These are phyloP conservation scores for Lophiostoma macrostomum DNA, from an alignment of 495 filamentous ascomycete genomes.

Conservation along the genomic window DNA sequence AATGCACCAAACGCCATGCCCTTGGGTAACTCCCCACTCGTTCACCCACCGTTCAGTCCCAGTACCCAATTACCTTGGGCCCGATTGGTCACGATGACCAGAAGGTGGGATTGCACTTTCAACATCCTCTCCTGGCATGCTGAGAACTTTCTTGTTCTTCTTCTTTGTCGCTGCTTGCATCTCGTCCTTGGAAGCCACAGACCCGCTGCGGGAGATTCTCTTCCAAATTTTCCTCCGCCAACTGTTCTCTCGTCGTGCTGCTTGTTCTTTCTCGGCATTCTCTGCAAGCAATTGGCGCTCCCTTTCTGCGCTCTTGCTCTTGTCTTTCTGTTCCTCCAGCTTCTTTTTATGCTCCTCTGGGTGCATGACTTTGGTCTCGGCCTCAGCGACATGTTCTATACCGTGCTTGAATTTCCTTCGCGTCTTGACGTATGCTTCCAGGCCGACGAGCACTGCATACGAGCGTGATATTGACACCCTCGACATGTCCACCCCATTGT, in stretches of 20 bases:
- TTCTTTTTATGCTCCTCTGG: conserved; percentile 44
- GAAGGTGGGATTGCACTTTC: conserved; percentile 31
- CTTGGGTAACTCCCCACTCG: background rate
- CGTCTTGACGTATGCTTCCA: conserved; percentile 70
- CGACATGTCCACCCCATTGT: conserved; percentile 74
- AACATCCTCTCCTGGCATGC: conserved; percentile 24
- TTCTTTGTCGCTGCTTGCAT: conserved; percentile 3
- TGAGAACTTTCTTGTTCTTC: conserved; percentile 17
- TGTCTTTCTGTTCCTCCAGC: conserved; percentile 47
- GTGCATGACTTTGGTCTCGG: conserved; percentile 42
- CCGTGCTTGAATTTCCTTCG: conserved; percentile 56
- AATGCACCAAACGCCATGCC: conserved; percentile 7
- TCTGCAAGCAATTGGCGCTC: conserved; percentile 46
- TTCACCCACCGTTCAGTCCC: background rate
- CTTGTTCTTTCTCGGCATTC: conserved; percentile 35
- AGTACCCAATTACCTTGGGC: no score
- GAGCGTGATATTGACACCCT: conserved; percentile 72
- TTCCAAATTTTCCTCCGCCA: conserved; percentile 35
- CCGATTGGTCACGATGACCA: conserved; percentile 17
- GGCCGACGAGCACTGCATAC: conserved; percentile 76
- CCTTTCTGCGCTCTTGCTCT: conserved; percentile 50
- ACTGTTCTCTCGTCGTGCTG: conserved; percentile 39
- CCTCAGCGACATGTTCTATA: conserved; percentile 26
- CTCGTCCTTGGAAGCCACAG: conserved; percentile 12
- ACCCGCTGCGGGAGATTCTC: conserved; percentile 34